Conservation (phyloP, 2,329 filamentous ascomycete genomes). For the Ophiocordyceps unilateralis region DNA sequence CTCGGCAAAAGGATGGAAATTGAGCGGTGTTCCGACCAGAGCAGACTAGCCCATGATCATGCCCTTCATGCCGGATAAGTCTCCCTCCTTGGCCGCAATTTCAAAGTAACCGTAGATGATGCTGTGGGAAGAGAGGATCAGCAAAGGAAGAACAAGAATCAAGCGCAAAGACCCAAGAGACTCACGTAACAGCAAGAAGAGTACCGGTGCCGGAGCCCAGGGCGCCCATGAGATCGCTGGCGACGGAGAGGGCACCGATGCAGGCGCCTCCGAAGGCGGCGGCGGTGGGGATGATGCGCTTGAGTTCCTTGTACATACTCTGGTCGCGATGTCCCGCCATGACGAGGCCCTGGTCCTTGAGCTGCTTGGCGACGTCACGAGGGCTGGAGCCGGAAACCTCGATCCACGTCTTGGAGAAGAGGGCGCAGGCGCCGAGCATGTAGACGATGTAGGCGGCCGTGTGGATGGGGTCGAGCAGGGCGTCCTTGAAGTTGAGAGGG, state of each 20-base stretch:
- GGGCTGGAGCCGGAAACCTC: constrained; percentile 97
- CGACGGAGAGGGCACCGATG: constrained; percentile 92
- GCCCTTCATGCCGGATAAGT: constrained; percentile 67
- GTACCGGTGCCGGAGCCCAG: constrained; percentile 96
- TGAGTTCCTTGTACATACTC: constrained; percentile 99
- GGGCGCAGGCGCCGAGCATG: constrained; percentile 92
- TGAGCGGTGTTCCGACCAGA: not conserved
- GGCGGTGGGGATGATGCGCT: constrained; percentile 96
- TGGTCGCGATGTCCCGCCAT: constrained; percentile 99
- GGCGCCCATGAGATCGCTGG: constrained; percentile 88
- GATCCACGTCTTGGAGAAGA: constrained; percentile 99
- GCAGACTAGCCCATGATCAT: constrained; percentile 50
- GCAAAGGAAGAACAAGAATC: not conserved
- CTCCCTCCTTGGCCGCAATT: constrained; percentile 96
- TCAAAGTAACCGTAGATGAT: constrained; percentile 99
- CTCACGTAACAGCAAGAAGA: constrained; percentile 93
- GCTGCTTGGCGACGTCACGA: constrained; percentile 95
- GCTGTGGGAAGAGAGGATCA: constrained; percentile 23
- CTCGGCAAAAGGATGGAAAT: not conserved
- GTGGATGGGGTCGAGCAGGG: constrained; percentile 91
- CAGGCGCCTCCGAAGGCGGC: constrained; percentile 97
- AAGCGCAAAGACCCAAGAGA: constrained; percentile 30
- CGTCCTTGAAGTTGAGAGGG: constrained; percentile 92
- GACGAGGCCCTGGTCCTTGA: constrained; percentile 98
- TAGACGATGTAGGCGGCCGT: constrained; percentile 89